Percentiles rank a stretch among this genome's conserved stretches.
Evolutionary conservation across 768 basidiomycete genomes (phyloP).

Genomic region (Russula foetens): DNA sequence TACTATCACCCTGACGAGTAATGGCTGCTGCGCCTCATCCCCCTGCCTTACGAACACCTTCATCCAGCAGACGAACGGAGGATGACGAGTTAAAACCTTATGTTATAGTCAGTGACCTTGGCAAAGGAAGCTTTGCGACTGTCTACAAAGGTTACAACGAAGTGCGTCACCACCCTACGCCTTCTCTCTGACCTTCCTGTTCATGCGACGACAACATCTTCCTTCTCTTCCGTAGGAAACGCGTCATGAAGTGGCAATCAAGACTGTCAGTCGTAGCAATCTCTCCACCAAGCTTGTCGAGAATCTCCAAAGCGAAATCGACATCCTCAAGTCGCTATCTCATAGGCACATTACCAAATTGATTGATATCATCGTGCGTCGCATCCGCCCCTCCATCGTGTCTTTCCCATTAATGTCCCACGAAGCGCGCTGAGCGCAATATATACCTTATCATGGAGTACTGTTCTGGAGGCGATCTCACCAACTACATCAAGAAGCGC

Average conservation of each 20-base stretch:
- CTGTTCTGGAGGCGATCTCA: slow-evolving; percentile 93
- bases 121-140: slow-evolving; percentile 92
- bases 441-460: slow-evolving; percentile 97
- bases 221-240: slow-evolving; percentile 46
- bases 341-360: slow-evolving; percentile 91
- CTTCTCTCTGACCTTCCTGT: background rate
- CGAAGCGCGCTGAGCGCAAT: slow-evolving; percentile 56
- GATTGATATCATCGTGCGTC: slow-evolving; percentile 81
- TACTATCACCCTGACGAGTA: background rate
- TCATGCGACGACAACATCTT: background rate
- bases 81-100: slow-evolving; percentile 73
- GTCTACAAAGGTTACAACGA: slow-evolving; percentile 93
- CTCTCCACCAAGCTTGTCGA: slow-evolving; percentile 90
- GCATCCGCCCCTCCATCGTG: background rate
- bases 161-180: slow-evolving; percentile 37
- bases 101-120: slow-evolving; percentile 66
- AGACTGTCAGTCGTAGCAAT: slow-evolving; percentile 83
- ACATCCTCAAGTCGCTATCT: slow-evolving; percentile 88
- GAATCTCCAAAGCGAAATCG: slow-evolving; percentile 97
- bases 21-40: slow-evolving; percentile 8
- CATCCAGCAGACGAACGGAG: slow-evolving; percentile 30
- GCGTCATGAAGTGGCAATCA: slow-evolving; percentile 79
- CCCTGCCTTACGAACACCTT: background rate
- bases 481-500: slow-evolving; percentile 96
- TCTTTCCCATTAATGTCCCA: background rate